Conservation (phyloP, 495 filamentous ascomycete genomes). For the Lasiosphaeris hirsuta region DNA sequence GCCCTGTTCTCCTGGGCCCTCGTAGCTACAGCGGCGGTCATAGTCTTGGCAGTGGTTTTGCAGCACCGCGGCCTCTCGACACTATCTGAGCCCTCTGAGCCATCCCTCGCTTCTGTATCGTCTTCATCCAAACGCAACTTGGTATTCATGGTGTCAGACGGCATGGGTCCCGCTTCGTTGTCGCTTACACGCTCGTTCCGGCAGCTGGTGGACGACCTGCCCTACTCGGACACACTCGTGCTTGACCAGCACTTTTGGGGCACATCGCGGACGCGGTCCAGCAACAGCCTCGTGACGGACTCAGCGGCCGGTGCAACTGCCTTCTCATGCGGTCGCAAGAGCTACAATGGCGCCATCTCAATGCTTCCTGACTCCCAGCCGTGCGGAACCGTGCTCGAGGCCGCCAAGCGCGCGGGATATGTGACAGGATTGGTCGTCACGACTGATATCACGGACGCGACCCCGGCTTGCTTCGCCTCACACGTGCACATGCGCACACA, state of each 20-base stretch:
- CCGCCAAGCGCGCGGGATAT: conserved; percentile 86
- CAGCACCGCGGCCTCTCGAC: conserved; percentile 52
- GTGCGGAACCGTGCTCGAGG: conserved; percentile 92
- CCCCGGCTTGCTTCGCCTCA: conserved; percentile 91
- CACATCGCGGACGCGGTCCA: conserved; percentile 79
- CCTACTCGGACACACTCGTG: conserved; percentile 66
- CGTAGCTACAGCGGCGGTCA: conserved; percentile 74
- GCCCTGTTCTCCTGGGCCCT: conserved; percentile 83
- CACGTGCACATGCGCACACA: conserved; percentile 77
- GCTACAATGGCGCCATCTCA: conserved; percentile 93
- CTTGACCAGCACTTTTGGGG: conserved; percentile 87
- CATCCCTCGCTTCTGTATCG: conserved; percentile 48
- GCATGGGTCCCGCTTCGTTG: conserved; percentile 93
- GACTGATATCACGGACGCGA: conserved; percentile 92
- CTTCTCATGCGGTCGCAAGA: conserved; percentile 88
- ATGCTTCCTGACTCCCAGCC: conserved; percentile 79
- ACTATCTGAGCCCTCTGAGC: conserved; percentile 11
- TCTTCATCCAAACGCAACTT: conserved; percentile 84
- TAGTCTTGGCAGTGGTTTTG: conserved; percentile 70
- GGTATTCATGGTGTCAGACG: conserved; percentile 98
- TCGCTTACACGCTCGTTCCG: conserved; percentile 78
- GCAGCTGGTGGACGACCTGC: conserved; percentile 64
- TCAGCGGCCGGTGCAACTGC: conserved; percentile 94
- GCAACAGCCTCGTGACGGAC: conserved; percentile 81
- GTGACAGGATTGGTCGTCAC: conserved; percentile 94